phyloP scores from a whole-genome alignment of 2,329 filamentous ascomycete genomes.

The Parastagonospora avenae region DNA sequence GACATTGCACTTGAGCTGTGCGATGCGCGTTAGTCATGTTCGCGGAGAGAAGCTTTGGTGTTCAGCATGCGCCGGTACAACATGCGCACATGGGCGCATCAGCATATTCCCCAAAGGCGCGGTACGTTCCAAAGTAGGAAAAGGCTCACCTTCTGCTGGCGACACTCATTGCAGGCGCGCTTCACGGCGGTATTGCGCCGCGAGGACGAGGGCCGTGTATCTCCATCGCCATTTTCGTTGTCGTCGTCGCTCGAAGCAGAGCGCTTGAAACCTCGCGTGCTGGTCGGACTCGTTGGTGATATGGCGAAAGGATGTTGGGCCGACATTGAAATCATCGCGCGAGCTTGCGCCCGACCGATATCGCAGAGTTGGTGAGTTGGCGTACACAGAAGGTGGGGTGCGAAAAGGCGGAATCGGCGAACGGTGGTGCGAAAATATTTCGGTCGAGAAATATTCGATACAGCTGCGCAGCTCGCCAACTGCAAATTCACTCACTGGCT shows the following conservation, averaged over 20 bases:
- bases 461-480: not conserved
- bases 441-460: not conserved
- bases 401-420: not conserved
- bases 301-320: slow-evolving; percentile 28
- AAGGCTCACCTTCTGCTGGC: slow-evolving; percentile 78
- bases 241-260: slow-evolving; percentile 46
- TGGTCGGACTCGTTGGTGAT: slow-evolving; percentile 31
- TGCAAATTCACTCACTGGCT: not conserved
- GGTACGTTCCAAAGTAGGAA: not conserved
- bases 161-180: slow-evolving; percentile 82
- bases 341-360: slow-evolving; percentile 8
- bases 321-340: not conserved
- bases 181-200: slow-evolving; percentile 56
- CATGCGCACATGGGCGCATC: not conserved
- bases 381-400: slow-evolving; percentile 1
- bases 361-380: not conserved
- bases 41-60: not conserved
- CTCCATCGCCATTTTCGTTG: slow-evolving; percentile 36
- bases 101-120: not conserved
- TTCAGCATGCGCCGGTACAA: too few relatives aligned
- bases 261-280: slow-evolving; percentile 43
- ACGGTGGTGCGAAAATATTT: not conserved
- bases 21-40: slow-evolving; percentile 23
- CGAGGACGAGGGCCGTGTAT: slow-evolving; percentile 29
- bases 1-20: slow-evolving; percentile 80